phyloP scores from a whole-genome alignment of 2,329 filamentous ascomycete genomes.

The Stemphylium lycopersici region DNA sequence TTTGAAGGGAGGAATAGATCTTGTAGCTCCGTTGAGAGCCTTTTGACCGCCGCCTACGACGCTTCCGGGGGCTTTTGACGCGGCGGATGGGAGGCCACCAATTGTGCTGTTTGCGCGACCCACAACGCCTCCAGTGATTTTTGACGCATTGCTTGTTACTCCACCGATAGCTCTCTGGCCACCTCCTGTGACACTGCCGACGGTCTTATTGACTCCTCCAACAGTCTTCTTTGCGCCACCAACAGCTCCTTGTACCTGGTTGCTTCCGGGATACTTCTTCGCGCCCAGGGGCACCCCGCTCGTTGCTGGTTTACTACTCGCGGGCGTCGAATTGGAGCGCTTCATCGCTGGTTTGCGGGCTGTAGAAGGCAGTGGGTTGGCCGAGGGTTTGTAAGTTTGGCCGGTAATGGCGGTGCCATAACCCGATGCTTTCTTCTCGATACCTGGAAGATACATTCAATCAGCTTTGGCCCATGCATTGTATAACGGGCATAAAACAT shows the following conservation, averaged over 20 bases:
- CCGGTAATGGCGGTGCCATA: conserved; percentile 40
- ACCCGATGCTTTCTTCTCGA: conserved; percentile 39
- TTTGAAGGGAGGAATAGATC: conserved; percentile 15
- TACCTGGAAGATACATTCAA: conserved; percentile 21
- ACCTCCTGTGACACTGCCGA: conserved; percentile 20
- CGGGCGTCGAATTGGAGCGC: conserved; percentile 43
- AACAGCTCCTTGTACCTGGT: conserved; percentile 18
- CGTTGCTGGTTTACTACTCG: conserved; percentile 27
- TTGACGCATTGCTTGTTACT: conserved; percentile 13
- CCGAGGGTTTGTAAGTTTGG: conserved; percentile 34
- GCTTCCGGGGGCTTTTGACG: conserved; percentile 9
- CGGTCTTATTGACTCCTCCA: conserved; percentile 19
- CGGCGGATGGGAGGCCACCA: conserved; percentile 10
- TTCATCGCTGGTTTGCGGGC: conserved; percentile 39
- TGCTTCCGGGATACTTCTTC: conserved; percentile 37
- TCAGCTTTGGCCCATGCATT: neutral
- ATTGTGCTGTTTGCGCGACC: conserved; percentile 22
- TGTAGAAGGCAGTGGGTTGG: conserved; percentile 38
- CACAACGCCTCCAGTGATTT: conserved; percentile 9
- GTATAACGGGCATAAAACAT: neutral
- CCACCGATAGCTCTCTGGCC: conserved; percentile 15
- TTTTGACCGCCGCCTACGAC: conserved; percentile 19
- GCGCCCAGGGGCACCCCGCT: conserved; percentile 30
- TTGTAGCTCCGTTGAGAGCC: conserved; percentile 13
- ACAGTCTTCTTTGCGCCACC: conserved; percentile 31